Evolutionary conservation across 306 rosid species (phyloP).

Genomic region (Neltuma alba): DNA sequence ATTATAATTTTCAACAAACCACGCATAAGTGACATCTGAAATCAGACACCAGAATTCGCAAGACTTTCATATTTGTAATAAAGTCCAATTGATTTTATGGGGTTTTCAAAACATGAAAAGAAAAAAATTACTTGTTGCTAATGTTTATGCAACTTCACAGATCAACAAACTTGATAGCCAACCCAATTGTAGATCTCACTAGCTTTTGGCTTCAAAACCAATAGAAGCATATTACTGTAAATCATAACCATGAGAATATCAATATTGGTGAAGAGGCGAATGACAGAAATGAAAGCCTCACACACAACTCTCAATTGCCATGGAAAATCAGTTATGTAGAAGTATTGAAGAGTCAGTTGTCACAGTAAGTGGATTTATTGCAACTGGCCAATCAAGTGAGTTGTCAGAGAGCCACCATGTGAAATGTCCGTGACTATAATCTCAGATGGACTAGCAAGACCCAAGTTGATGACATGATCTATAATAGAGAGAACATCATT

Average conservation of each 20-base stretch:
- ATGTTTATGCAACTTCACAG: neutral
- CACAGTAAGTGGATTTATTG: constrained; percentile 10
- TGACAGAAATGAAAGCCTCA: constrained; percentile 22
- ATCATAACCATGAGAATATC: neutral
- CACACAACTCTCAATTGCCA: neutral
- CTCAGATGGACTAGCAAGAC: constrained; percentile 65
- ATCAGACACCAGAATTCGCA: too few species aligned
- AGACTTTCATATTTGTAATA: too few species aligned
- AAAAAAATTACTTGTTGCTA: neutral
- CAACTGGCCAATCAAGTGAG: constrained; percentile 92
- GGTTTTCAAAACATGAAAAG: too few species aligned
- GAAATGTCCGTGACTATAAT: constrained; percentile 73
- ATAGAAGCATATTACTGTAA: neutral
- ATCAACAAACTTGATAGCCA: neutral
- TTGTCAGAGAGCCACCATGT: constrained; percentile 83
- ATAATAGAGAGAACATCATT: constrained; percentile 68
- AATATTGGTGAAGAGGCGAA: constrained; percentile 1
- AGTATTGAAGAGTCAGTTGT: neutral
- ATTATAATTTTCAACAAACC: too few species aligned
- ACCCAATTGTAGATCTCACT: neutral
- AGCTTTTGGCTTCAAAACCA: neutral
- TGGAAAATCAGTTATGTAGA: neutral
- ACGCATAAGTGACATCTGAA: too few species aligned
- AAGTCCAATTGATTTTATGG: too few species aligned
- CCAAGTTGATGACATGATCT: constrained; percentile 63